Percentiles rank a stretch among this genome's conserved stretches.
Conservation (phyloP, 2,329 filamentous ascomycete species). For the Botryotinia globosa region DNA sequence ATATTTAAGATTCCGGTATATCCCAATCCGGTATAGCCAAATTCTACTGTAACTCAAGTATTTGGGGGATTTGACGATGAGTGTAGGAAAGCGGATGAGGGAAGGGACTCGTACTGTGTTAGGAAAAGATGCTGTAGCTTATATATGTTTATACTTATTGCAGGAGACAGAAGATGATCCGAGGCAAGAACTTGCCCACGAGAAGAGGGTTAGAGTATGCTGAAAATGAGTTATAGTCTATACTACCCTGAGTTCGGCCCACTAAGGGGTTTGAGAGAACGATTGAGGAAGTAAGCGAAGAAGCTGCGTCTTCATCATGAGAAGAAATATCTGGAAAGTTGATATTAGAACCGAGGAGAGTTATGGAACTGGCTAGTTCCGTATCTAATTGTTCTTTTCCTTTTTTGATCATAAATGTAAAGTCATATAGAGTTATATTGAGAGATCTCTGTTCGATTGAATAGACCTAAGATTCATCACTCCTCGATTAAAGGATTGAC, state of each 20-base stretch:
- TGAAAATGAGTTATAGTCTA: not conserved
- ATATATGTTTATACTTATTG: not conserved
- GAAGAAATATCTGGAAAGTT: not conserved
- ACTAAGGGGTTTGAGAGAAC: not conserved
- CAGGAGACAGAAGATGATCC: accelerated
- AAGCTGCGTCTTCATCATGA: not conserved
- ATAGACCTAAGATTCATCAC: not conserved
- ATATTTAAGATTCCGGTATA: too few relatives aligned
- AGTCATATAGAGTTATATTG: not conserved
- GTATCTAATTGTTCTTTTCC: accelerated
- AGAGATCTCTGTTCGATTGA: not conserved
- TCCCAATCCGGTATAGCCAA: too few relatives aligned
- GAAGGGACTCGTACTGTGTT: not conserved
- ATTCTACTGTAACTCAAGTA: not conserved
- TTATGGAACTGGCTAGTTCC: accelerated
- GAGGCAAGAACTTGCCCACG: accelerated
- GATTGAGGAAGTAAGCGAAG: not conserved
- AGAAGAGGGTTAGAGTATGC: not conserved
- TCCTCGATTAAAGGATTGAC: not conserved
- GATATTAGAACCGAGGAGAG: not conserved
- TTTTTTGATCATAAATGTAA: too few relatives aligned
- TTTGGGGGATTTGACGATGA: not conserved
- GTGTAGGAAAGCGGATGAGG: not conserved
- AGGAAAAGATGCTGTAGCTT: not conserved
- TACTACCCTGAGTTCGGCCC: not conserved